Percentiles rank a stretch among this genome's conserved stretches.
Evolutionary conservation across 2,329 filamentous ascomycete species (phyloP).

Genomic region (Chrysosphaeria jannelii): DNA sequence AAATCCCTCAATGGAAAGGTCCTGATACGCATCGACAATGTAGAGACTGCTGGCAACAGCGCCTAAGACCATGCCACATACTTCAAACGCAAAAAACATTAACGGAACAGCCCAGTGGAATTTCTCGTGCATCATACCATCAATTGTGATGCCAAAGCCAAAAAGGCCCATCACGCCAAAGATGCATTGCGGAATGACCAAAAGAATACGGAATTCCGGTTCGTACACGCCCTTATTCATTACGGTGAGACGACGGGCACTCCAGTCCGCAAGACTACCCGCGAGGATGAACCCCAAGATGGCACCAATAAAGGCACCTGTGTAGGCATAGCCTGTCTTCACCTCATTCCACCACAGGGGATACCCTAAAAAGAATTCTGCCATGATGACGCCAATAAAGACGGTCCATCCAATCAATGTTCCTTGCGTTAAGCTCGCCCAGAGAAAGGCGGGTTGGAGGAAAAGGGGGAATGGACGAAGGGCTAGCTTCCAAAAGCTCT

Average conservation of each 20-base stretch:
- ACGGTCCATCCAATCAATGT: slow-evolving; percentile 88
- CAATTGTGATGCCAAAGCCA: slow-evolving; percentile 50
- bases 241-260: slow-evolving; percentile 36
- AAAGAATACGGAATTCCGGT: slow-evolving; percentile 62
- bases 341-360: slow-evolving; percentile 60
- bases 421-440: slow-evolving; percentile 54
- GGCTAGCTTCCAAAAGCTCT: slow-evolving; percentile 32
- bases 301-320: slow-evolving; percentile 60
- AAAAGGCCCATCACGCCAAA: slow-evolving; percentile 53
- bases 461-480: slow-evolving; percentile 60
- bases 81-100: slow-evolving; percentile 57
- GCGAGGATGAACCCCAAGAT: slow-evolving; percentile 48
- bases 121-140: slow-evolving; percentile 18
- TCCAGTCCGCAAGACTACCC: slow-evolving; percentile 43
- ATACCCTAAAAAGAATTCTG: slow-evolving; percentile 52
- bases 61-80: slow-evolving; percentile 75
- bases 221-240: slow-evolving; percentile 62
- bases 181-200: slow-evolving; percentile 58
- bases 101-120: slow-evolving; percentile 49
- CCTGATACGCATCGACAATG: slow-evolving; percentile 73
- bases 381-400: slow-evolving; percentile 60
- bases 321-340: slow-evolving; percentile 63
- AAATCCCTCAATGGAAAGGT: slow-evolving; percentile 64
- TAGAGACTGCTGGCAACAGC: slow-evolving; percentile 67
- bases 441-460: slow-evolving; percentile 59